Evolutionary conservation across 163 green algal genomes (phyloP).

Genomic region (Scenedesmus sp.): DNA sequence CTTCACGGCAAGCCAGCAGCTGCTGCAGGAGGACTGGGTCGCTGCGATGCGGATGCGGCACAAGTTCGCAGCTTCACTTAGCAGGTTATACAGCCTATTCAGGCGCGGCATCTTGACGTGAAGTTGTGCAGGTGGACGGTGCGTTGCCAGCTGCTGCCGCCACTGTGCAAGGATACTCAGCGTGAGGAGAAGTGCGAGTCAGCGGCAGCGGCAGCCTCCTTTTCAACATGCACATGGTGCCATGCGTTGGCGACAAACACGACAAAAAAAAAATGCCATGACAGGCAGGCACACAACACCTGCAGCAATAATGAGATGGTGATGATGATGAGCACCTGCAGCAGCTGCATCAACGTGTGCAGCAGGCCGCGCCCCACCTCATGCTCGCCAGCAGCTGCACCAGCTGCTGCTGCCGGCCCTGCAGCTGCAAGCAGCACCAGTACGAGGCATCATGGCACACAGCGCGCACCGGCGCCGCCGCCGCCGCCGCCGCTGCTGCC

Average conservation of each 20-base stretch:
- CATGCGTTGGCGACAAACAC: no score
- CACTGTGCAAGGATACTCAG: no score
- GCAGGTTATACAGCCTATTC: no score
- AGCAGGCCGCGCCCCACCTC: slow-evolving; percentile 26
- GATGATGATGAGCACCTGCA: background rate
- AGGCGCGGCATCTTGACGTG: no score
- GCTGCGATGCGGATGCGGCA: background rate
- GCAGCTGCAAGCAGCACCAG: slow-evolving; percentile 59
- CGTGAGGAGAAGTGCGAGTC: no score
- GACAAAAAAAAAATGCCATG: no score
- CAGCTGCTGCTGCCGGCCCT: slow-evolving; percentile 41
- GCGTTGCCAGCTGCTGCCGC: no score
- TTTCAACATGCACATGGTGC: no score
- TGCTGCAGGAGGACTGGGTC: slow-evolving; percentile 29
- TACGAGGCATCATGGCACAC: slow-evolving; percentile 58
- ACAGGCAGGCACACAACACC: background rate
- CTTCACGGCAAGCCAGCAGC: background rate
- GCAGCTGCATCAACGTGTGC: background rate
- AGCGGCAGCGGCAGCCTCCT: no score
- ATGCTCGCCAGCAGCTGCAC: slow-evolving; percentile 20
- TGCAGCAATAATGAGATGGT: background rate
- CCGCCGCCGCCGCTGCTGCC: background rate
- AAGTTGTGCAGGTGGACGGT: no score
- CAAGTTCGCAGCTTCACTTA: background rate
- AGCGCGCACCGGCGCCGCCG: background rate